Evolutionary conservation across 2,329 filamentous ascomycete species (phyloP).

Genomic region (Trichoderma sp.): DNA sequence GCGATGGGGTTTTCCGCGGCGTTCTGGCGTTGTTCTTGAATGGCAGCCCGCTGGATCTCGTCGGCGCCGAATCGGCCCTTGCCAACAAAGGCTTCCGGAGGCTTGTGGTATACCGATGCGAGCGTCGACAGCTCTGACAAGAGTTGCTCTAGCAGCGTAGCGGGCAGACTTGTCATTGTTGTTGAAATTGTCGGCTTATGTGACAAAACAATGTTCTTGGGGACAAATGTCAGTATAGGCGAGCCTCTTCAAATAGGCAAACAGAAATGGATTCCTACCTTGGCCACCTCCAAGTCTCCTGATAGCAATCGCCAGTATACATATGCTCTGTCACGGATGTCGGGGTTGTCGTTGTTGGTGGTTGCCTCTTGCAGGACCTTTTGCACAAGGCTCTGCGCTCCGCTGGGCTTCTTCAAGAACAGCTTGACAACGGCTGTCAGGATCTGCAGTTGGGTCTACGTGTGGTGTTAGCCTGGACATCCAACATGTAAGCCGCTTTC

Average conservation of each 20-base stretch:
- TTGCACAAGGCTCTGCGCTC: constrained; percentile 85
- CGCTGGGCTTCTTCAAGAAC: constrained; percentile 94
- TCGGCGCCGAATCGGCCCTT: constrained; percentile 92
- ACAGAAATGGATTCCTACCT: constrained; percentile 50
- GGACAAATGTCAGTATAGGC: not conserved
- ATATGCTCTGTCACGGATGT: constrained; percentile 94
- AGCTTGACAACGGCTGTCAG: constrained; percentile 95
- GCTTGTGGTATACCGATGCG: constrained; percentile 97
- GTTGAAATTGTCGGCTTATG: constrained; percentile 92
- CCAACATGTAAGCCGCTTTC: not conserved
- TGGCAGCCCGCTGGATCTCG: constrained; percentile 89
- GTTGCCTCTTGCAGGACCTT: constrained; percentile 92
- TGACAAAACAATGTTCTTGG: constrained; percentile 78
- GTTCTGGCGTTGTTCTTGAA: constrained; percentile 92
- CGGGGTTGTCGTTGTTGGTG: constrained; percentile 93
- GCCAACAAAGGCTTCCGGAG: constrained; percentile 95
- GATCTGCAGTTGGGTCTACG: constrained; percentile 92
- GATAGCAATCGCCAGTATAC: constrained; percentile 97
- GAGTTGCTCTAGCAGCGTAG: constrained; percentile 82
- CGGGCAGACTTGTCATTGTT: constrained; percentile 86
- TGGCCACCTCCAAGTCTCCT: constrained; percentile 84
- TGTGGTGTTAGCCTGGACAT: not conserved
- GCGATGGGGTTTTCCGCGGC: constrained; percentile 92
- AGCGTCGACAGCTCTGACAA: constrained; percentile 88
- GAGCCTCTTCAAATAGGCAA: not conserved